Conservation (phyloP, 1,284 basidiomycete genomes). For the Phellinidium pouzarii region DNA sequence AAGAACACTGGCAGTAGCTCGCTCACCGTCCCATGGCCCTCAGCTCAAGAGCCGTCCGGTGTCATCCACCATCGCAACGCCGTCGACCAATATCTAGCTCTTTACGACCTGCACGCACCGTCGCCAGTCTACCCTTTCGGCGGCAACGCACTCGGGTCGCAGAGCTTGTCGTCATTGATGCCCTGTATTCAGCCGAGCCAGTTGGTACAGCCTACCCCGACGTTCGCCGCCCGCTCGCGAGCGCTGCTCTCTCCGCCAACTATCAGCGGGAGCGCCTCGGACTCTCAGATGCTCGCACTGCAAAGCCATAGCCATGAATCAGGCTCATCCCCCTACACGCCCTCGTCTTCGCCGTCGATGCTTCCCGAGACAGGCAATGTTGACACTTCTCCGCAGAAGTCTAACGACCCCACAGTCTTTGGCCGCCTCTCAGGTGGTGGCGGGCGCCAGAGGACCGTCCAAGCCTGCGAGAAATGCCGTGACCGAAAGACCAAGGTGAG, state of each 20-base stretch:
- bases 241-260: neutral
- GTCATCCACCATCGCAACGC: too few relatives aligned
- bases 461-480: constrained; percentile 53
- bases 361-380: too few relatives aligned
- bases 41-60: too few relatives aligned
- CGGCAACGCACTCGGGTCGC: too few relatives aligned
- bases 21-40: too few relatives aligned
- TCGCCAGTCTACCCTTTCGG: too few relatives aligned
- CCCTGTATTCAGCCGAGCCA: neutral
- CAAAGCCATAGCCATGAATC: neutral
- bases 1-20: too few relatives aligned
- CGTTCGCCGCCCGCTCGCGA: neutral
- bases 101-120: too few relatives aligned
- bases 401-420: constrained; percentile 16
- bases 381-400: constrained; percentile 2
- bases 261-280: neutral
- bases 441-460: constrained; percentile 41
- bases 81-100: too few relatives aligned
- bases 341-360: too few relatives aligned
- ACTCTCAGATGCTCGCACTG: neutral
- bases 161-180: too few relatives aligned
- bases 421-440: constrained; percentile 23
- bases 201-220: neutral
- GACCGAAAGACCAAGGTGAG: constrained; percentile 52
- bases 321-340: neutral